These are phyloP conservation scores for Helicostylum pulchrum DNA, from an alignment of 192 early-diverging fungal genomes.

Conservation along the genomic window DNA sequence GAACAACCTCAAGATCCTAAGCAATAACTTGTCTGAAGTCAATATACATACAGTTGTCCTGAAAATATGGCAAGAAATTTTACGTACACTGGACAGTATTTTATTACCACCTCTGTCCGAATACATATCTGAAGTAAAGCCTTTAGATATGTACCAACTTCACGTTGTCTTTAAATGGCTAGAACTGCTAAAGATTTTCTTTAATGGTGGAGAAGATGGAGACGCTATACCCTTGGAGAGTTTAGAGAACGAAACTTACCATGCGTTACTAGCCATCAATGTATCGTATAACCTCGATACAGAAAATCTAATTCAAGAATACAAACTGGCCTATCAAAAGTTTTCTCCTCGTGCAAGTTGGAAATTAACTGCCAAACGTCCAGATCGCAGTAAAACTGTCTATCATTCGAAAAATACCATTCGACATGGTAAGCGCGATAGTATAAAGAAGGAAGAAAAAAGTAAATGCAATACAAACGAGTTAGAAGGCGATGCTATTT, in stretches of 20 bases:
- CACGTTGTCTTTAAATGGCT: conserved; percentile 68
- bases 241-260: conserved; percentile 62
- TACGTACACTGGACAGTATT: conserved; percentile 63
- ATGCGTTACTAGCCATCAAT: conserved; percentile 58
- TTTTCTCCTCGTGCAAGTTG: conserved; percentile 21
- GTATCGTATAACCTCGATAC: conserved; percentile 63
- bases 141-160: conserved; percentile 61
- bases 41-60: conserved; percentile 64
- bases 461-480: conserved; percentile 26
- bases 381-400: conserved; percentile 37
- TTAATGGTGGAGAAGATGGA: conserved; percentile 69
- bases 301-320: conserved; percentile 61
- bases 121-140: conserved; percentile 50
- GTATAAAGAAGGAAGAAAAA: conserved; percentile 7
- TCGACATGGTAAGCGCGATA: not conserved
- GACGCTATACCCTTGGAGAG: conserved; percentile 60
- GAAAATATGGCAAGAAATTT: conserved; percentile 71
- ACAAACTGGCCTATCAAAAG: conserved; percentile 33
- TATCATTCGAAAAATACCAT: conserved; percentile 35
- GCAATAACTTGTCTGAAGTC: conserved; percentile 62
- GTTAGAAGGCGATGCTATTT: conserved; percentile 42
- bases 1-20: conserved; percentile 61
- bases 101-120: conserved; percentile 68
- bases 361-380: conserved; percentile 28
- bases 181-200: conserved; percentile 68